These are phyloP conservation scores for Wickerhamiella dianesei DNA, from an alignment of 805 yeast species.

Conservation along the genomic window DNA sequence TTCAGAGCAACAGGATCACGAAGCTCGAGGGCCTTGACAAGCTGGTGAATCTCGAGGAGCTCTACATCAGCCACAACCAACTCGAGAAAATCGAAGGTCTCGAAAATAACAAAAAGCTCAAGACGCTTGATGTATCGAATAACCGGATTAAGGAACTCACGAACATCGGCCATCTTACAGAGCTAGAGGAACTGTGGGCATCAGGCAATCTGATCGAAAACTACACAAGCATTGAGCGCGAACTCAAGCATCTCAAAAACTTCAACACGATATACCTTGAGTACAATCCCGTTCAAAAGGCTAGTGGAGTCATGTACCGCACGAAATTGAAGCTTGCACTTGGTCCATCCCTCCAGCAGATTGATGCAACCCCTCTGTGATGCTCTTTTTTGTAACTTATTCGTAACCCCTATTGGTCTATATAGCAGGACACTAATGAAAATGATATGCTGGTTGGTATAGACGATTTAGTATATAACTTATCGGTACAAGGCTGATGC, in stretches of 20 bases:
- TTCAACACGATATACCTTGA: slow-evolving; percentile 88
- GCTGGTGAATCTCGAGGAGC: slow-evolving; percentile 61
- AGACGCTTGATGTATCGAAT: slow-evolving; percentile 67
- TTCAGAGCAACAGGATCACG: slow-evolving; percentile 71
- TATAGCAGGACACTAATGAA: no score
- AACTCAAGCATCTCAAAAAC: slow-evolving; percentile 46
- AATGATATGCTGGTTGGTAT: no score
- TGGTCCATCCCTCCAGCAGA: slow-evolving; percentile 59
- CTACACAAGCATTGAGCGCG: slow-evolving; percentile 54
- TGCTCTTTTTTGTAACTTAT: background rate
- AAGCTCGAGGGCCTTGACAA: slow-evolving; percentile 72
- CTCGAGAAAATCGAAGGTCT: slow-evolving; percentile 62
- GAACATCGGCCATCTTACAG: slow-evolving; percentile 46
- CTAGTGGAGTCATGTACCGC: slow-evolving; percentile 69
- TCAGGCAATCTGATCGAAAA: slow-evolving; percentile 58
- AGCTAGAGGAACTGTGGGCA: slow-evolving; percentile 92
- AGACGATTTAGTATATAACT: no score
- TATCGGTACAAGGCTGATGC: no score
- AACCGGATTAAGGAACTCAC: slow-evolving; percentile 52
- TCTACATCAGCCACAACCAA: slow-evolving; percentile 79
- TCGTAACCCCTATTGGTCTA: no score
- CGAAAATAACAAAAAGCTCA: slow-evolving; percentile 52
- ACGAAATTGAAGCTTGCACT: slow-evolving; percentile 64
- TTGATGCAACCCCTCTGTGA: slow-evolving; percentile 68
- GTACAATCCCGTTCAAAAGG: slow-evolving; percentile 72